Base-by-base conservation (phyloP, 2,329 filamentous ascomycete genomes). In the Ophiostoma populinum region DNA sequence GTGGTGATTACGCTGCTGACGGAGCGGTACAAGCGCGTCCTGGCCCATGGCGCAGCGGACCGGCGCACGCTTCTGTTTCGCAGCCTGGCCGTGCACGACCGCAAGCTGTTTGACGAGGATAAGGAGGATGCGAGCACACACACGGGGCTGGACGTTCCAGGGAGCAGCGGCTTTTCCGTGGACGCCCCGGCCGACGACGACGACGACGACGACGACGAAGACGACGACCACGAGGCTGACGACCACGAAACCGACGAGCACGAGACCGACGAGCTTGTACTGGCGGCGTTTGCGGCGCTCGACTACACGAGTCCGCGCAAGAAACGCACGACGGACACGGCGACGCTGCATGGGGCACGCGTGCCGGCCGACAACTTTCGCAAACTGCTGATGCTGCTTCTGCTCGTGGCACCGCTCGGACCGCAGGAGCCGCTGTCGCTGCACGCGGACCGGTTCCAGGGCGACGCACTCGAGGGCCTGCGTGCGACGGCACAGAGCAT, bases 1-100 rank as follows among this genome's bases (percentile, higher is more conserved):
- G 79, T 80, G 57, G 75, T 79, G 2, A 63, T 83, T 32, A 72
- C 75, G 2, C 69, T 85, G 42, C 63, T 82, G 58, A 82, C 78
- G 2, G 72, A 78, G 46, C 63, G 78, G 39, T 78, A 80, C 50
- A 63, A 62, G 32, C 64, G 65, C 19, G 73, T 81, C 7, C 51
- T 83, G 24, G 63, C 65, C 37, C 63, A 62, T 40, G 66, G 68
- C 2, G 63, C 63, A 19, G 58, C 59, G 15, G 70, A 73, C 46
- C 64, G 74, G 42, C 62, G 64, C 19, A 73, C 73, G 51, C 59
- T 83, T 33, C 49, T 83, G 9, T 85, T 81, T 54, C 70, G 70
- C 46, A 79, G 77, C 46, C 48, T 83, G 44, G 76, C 78, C 6
- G 75, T 83, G 4, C 73, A 77, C 45, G 79, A 83, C 48, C 65